Percentiles rank a stretch among this genome's conserved stretches.
These are phyloP conservation scores for Ceratobasidium sp. DNA, from an alignment of 1,284 basidiomycete species.

Conservation along the genomic window DNA sequence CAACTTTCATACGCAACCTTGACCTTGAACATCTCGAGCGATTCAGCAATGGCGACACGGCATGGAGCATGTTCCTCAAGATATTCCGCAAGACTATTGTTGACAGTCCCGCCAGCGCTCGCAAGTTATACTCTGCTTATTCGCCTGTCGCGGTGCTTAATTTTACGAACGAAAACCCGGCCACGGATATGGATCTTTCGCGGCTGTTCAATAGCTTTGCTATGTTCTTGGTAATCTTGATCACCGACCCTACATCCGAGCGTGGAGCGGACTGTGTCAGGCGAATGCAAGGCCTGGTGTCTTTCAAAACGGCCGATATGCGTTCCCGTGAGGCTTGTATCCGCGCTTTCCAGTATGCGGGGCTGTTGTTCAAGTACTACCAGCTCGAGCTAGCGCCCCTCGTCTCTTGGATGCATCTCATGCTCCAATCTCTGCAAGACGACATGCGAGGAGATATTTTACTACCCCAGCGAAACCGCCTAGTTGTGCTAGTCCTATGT, in stretches of 20 bases:
- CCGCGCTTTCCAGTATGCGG: conserved; percentile 82
- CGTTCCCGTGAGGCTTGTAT: conserved; percentile 81
- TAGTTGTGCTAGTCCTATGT: conserved; percentile 59
- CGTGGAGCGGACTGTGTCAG: conserved; percentile 42
- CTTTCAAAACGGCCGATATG: conserved; percentile 75
- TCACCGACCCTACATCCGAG: conserved; percentile 71
- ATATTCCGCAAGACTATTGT: conserved; percentile 73
- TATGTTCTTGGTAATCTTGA: conserved; percentile 80
- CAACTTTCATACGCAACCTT: conserved; percentile 77
- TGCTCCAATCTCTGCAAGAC: conserved; percentile 69
- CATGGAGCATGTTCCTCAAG: conserved; percentile 86
- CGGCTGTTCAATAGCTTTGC: conserved; percentile 90
- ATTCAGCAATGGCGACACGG: conserved; percentile 73
- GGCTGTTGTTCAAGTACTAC: conserved; percentile 75
- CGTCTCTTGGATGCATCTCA: conserved; percentile 76
- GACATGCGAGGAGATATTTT: conserved; percentile 62
- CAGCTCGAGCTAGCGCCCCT: conserved; percentile 68
- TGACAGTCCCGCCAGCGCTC: conserved; percentile 56
- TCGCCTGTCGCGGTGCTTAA: conserved; percentile 80
- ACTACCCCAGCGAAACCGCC: conserved; percentile 52
- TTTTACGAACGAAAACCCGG: conserved; percentile 70
- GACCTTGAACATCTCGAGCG: conserved; percentile 69
- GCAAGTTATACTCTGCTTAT: conserved; percentile 82
- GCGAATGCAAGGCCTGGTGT: conserved; percentile 68
- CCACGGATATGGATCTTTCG: conserved; percentile 73